Evolutionary conservation across 164 flowering plant genomes (phyloP).

Genomic region (Tetrastigma voinierianum): DNA sequence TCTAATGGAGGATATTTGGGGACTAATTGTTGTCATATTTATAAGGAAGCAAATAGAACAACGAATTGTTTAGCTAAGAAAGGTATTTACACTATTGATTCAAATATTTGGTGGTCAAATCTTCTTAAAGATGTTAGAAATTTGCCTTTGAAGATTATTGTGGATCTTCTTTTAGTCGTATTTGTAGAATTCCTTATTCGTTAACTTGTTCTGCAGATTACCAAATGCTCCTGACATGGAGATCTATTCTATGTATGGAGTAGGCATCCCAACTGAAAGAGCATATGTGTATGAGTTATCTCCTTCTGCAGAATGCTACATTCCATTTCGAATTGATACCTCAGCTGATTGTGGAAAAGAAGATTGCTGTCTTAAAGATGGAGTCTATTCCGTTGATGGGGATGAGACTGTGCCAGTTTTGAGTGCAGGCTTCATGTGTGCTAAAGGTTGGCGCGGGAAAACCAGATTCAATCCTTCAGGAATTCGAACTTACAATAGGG

Average conservation of each 20-base stretch:
- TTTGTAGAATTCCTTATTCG: no score
- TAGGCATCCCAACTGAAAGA: conserved; percentile 93
- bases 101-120: no score
- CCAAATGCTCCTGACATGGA: conserved; percentile 98
- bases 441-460: conserved; percentile 95
- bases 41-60: no score
- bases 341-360: conserved; percentile 53
- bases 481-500: conserved; percentile 64
- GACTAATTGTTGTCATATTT: no score
- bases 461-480: conserved; percentile 96
- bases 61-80: no score
- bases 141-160: no score
- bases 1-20: no score
- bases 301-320: conserved; percentile 71
- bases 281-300: conserved; percentile 73
- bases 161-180: no score
- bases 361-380: conserved; percentile 61
- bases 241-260: conserved; percentile 89
- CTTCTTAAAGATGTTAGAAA: no score
- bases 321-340: conserved; percentile 86
- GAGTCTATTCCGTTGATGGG: conserved; percentile 76
- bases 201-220: conserved; percentile 50
- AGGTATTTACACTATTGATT: no score
- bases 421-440: conserved; percentile 96
- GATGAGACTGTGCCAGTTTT: conserved; percentile 96